These are phyloP conservation scores for Cyberlindnera maritima DNA, from an alignment of 805 yeast species.

Conservation along the genomic window DNA sequence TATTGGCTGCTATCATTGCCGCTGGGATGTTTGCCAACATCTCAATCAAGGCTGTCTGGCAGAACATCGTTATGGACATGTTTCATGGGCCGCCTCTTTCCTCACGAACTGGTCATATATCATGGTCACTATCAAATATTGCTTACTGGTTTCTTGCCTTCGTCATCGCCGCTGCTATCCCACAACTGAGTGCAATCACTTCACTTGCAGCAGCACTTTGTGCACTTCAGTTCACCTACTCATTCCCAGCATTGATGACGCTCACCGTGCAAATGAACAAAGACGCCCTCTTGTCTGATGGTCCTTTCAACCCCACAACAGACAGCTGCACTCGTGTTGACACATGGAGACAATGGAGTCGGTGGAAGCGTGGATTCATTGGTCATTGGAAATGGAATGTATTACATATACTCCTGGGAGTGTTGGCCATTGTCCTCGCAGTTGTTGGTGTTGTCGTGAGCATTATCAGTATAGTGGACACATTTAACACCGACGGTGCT, in stretches of 20 bases:
- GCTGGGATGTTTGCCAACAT: conserved; percentile 46
- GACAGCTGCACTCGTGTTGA: conserved; percentile 12
- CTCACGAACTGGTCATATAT: conserved; percentile 23
- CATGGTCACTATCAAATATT: conserved; percentile 23
- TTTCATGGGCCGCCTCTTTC: conserved; percentile 22
- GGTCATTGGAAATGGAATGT: conserved; percentile 19
- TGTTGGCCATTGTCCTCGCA: conserved; percentile 29
- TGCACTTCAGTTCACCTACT: conserved; percentile 23
- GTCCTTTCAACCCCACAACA: conserved; percentile 15
- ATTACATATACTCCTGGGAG: conserved; percentile 22
- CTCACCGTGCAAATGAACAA: conserved; percentile 23
- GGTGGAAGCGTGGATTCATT: conserved; percentile 23
- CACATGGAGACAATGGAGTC: conserved; percentile 10
- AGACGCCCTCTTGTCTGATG: conserved; percentile 20
- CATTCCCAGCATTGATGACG: conserved; percentile 27
- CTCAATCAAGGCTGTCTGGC: conserved; percentile 44
- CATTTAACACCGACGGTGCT: conserved; percentile 25
- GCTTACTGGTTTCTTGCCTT: conserved; percentile 10
- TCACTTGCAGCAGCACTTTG: conserved; percentile 26
- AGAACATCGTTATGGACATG: conserved; percentile 18
- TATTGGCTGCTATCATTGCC: conserved; percentile 41
- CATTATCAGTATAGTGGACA: conserved; percentile 26
- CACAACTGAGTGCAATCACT: conserved; percentile 25
- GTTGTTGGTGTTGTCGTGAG: conserved; percentile 32
- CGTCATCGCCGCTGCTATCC: conserved; percentile 24